Evolutionary conservation across 257 asterid species (phyloP), one percentile per base, ranked within the genome.

Genomic region (Plectranthus barbatus): DNA sequence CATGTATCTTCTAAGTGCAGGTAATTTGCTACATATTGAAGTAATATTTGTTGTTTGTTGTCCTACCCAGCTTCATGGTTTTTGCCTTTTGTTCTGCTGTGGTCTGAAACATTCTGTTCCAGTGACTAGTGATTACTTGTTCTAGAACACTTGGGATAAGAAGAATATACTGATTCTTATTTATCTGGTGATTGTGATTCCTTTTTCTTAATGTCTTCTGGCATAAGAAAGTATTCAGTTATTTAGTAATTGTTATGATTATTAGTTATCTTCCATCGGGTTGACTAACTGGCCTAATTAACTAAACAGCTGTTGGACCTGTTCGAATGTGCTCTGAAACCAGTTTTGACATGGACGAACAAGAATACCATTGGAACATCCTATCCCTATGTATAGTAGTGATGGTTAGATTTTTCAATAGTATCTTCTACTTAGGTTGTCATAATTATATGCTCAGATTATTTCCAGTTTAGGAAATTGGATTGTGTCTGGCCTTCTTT

Each of bases 1-100:
- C 76, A 83, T 85, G 96, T 85, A 87, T 80, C 97, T 93, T 63
- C 82, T 93, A 21, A 87, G 95, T 84, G 93, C 99, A 90, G 99
- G 99, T 90, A 52, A 58, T 68, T 79, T 31, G 11, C 73, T 72
- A 49, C 50, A 18, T 33, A 12, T 37, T 47, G n/a, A 57, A 49
- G 67, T 4, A 12, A 36, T 11, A 29, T 31, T 23, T 57, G 57
- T 40, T 45, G 0, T 54, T n/a, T 51, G 19, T 24, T 63, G 26
- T 44, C 42, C 13, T 19, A 48, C 12, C n/a, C 4, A 66, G 60
- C 1, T 67, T 33, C 41, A 34, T 51, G 58, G 17, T 34, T 44
- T 49, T 17, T 40, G 31, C 44, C 36, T 44, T 34, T 62, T 49
- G 15, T 24, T 40, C 31, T 48, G 50, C 23, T 64, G 47, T 60